Evolutionary conservation across 805 yeast genomes (phyloP).

Genomic region (Suhomyces vadensis): DNA sequence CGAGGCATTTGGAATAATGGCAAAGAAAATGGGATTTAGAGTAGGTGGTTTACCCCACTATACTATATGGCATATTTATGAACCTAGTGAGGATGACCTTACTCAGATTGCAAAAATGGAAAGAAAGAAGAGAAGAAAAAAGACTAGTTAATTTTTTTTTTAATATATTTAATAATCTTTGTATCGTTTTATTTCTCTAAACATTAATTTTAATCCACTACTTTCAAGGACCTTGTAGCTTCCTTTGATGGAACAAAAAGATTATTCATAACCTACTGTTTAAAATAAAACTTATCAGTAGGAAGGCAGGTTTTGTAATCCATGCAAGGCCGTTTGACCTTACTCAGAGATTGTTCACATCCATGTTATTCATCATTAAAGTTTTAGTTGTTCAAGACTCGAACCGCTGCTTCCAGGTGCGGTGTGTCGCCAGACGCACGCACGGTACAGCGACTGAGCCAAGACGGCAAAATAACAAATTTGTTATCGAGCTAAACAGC

Average conservation of each 20-base stretch:
- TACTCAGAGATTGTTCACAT: slow-evolving; percentile 55
- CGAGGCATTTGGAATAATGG: slow-evolving; percentile 84
- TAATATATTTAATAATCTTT: background rate
- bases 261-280: background rate
- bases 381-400: slow-evolving; percentile 17
- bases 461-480: background rate
- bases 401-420: slow-evolving; percentile 17
- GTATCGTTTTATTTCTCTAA: background rate
- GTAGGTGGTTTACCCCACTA: slow-evolving; percentile 92
- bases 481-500: too few relatives aligned
- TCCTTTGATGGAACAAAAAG: background rate
- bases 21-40: slow-evolving; percentile 71
- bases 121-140: slow-evolving; percentile 52
- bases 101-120: slow-evolving; percentile 68
- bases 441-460: slow-evolving; percentile 3
- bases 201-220: background rate
- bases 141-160: slow-evolving; percentile 2
- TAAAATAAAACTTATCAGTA: slow-evolving; percentile 33
- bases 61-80: slow-evolving; percentile 93
- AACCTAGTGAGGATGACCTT: slow-evolving; percentile 84
- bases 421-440: slow-evolving; percentile 1
- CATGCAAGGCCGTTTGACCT: slow-evolving; percentile 38
- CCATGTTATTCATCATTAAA: slow-evolving; percentile 47
- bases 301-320: slow-evolving; percentile 54
- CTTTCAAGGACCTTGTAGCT: background rate